phyloP scores from a whole-genome alignment of 2,329 filamentous ascomycete species.

The Anthostomella pinea region DNA sequence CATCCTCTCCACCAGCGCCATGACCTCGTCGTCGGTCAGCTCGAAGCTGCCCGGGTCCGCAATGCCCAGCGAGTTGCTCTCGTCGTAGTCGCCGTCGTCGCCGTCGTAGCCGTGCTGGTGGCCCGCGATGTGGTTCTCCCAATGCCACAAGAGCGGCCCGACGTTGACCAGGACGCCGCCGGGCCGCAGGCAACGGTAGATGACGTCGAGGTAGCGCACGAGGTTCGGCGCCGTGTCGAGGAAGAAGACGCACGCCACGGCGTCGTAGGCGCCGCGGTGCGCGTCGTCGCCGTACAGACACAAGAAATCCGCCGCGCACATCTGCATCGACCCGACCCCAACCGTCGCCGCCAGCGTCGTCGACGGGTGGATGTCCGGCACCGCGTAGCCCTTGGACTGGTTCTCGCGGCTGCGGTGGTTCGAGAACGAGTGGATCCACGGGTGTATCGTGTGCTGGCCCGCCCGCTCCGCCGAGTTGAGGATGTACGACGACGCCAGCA shows the following conservation, averaged over 20 bases:
- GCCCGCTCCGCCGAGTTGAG: constrained; percentile 63
- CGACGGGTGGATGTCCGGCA: constrained; percentile 80
- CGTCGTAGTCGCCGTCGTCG: constrained; percentile 46
- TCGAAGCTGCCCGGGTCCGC: constrained; percentile 89
- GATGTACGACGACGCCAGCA: constrained; percentile 79
- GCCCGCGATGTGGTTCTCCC: constrained; percentile 69
- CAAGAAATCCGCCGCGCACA: constrained; percentile 91
- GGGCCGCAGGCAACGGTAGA: constrained; percentile 70
- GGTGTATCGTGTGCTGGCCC: constrained; percentile 70
- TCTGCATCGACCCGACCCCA: constrained; percentile 70
- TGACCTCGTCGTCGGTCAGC: constrained; percentile 83
- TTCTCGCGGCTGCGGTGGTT: constrained; percentile 73
- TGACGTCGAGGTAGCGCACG: constrained; percentile 83
- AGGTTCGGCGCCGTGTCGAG: constrained; percentile 95
- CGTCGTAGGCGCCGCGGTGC: constrained; percentile 66
- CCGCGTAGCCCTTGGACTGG: constrained; percentile 68
- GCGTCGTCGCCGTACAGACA: constrained; percentile 71
- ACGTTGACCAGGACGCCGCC: constrained; percentile 86
- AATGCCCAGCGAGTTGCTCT: constrained; percentile 58
- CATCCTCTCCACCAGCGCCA: constrained; percentile 67
- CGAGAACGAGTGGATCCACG: constrained; percentile 84
- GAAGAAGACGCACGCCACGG: constrained; percentile 89
- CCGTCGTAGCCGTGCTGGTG: constrained; percentile 53
- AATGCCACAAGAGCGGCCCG: constrained; percentile 93
- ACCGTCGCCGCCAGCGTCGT: constrained; percentile 43